Percentiles rank a stretch among this genome's conserved stretches.
Evolutionary conservation across 2,329 filamentous ascomycete species (phyloP).

Genomic region (Alternaria novae-zelandiae): DNA sequence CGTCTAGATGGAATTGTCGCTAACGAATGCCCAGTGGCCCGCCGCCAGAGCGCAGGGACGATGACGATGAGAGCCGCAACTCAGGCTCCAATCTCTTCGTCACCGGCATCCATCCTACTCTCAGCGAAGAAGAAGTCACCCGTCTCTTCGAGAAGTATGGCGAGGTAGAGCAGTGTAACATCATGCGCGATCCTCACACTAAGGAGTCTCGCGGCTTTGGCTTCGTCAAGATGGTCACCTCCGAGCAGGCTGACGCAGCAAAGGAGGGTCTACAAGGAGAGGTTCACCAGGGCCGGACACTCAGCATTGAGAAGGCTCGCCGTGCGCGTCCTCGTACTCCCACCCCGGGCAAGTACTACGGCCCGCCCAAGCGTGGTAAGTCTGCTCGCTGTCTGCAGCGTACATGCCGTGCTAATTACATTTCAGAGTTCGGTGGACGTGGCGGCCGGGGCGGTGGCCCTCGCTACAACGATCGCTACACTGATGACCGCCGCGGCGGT

Average conservation of each 20-base stretch:
- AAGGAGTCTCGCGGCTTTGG: conserved; percentile 99
- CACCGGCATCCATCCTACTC: conserved; percentile 93
- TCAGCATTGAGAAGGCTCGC: conserved; percentile 99
- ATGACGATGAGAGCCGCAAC: conserved; percentile 86
- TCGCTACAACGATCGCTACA: conserved; percentile 56
- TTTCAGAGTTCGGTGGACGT: conserved; percentile 51
- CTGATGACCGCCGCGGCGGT: conserved; percentile 56
- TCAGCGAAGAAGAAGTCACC: conserved; percentile 87
- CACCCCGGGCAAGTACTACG: conserved; percentile 98
- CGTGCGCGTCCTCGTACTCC: conserved; percentile 93
- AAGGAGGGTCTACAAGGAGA: conserved; percentile 96
- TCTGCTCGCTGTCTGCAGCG: neutral
- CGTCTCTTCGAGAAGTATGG: conserved; percentile 99
- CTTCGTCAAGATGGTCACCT: conserved; percentile 98
- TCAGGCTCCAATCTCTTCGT: conserved; percentile 98
- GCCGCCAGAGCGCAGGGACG: conserved; percentile 57
- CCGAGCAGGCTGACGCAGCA: conserved; percentile 93
- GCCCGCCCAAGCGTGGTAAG: conserved; percentile 95
- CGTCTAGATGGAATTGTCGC: conserved; percentile 8
- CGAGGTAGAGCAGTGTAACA: conserved; percentile 98
- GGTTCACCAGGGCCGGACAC: conserved; percentile 89
- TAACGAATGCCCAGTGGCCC: conserved; percentile 52
- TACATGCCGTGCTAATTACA: conserved; percentile 16
- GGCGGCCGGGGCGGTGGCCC: conserved; percentile 59
- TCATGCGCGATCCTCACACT: conserved; percentile 98